Conservation (phyloP, 768 basidiomycete genomes). For the Rhodosporidiobolus odoratus region DNA sequence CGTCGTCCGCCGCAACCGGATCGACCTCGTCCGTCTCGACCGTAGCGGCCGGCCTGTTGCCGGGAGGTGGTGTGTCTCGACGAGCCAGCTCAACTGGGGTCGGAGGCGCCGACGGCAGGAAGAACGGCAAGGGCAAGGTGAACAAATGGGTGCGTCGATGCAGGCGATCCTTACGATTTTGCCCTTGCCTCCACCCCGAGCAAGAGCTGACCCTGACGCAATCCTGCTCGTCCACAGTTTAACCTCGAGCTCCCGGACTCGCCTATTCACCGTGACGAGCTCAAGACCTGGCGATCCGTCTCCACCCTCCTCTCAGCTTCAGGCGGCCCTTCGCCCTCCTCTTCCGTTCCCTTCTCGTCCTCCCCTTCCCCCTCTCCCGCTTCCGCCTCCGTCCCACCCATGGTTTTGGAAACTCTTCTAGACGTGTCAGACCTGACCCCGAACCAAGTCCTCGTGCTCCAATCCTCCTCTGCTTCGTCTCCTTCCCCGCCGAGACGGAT, state of each 20-base stretch:
- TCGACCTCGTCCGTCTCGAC: neutral
- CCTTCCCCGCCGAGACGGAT: neutral
- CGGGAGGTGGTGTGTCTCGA: neutral
- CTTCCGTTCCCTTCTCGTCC: neutral
- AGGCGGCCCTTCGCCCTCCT: neutral
- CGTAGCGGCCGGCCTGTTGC: neutral
- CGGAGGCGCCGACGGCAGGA: neutral
- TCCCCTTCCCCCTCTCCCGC: neutral
- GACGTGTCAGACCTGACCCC: constrained; percentile 34
- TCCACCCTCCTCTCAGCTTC: constrained; percentile 23
- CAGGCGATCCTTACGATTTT: neutral
- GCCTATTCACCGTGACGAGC: constrained; percentile 37
- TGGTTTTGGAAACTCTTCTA: constrained; percentile 40
- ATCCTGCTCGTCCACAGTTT: constrained; percentile 33
- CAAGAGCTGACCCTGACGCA: accelerated
- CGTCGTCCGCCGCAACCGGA: neutral
- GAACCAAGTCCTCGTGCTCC: constrained; percentile 42
- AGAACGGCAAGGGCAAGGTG: constrained; percentile 4
- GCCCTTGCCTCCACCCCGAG: neutral
- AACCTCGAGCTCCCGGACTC: constrained; percentile 41
- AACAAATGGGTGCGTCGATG: constrained; percentile 40
- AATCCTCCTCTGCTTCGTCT: constrained; percentile 7
- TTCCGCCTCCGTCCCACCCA: constrained; percentile 14
- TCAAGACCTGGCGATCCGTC: constrained; percentile 38
- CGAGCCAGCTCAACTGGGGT: neutral